Percentiles rank a stretch among this genome's conserved stretches.
Conservation (phyloP, 345 rosid species). For the Anastatica hierochuntica region DNA sequence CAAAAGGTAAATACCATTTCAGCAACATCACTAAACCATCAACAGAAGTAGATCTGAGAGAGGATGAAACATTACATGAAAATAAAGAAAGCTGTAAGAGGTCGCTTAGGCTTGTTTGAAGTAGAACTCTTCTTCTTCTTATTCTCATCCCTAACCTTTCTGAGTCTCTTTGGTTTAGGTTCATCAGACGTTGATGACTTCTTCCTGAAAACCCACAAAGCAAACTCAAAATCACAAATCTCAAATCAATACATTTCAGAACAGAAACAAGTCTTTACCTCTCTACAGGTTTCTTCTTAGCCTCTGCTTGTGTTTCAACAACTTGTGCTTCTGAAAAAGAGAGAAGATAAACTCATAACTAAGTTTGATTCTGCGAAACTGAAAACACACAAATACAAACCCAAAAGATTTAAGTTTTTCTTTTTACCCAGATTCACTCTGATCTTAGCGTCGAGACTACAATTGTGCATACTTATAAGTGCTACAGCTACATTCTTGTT, state of each 20-base stretch:
- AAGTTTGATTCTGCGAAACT: not conserved
- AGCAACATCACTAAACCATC: not conserved
- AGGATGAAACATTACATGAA: conserved; percentile 54
- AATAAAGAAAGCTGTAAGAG: conserved; percentile 80
- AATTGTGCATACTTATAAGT: conserved; percentile 64
- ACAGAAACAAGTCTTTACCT: conserved; percentile 32
- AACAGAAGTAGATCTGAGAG: not conserved
- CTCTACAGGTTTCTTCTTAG: conserved; percentile 54
- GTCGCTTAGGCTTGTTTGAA: conserved; percentile 56
- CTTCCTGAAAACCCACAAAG: conserved; percentile 51
- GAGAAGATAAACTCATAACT: not conserved
- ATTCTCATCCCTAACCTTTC: no score
- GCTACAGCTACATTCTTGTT: conserved; percentile 66
- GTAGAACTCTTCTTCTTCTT: conserved; percentile 27
- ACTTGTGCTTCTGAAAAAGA: conserved; percentile 60
- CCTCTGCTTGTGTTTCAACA: conserved; percentile 52
- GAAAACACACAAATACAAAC: no score
- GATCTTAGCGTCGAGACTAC: conserved; percentile 84
- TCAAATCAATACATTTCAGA: no score
- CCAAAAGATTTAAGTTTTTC: no score
- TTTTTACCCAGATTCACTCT: conserved; percentile 71
- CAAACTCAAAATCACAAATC: no score
- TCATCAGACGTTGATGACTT: conserved; percentile 51
- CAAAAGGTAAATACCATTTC: not conserved
- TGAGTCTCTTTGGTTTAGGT: conserved; percentile 63